phyloP scores from a whole-genome alignment of 805 yeast species.

The Sungouiella thailandica region DNA sequence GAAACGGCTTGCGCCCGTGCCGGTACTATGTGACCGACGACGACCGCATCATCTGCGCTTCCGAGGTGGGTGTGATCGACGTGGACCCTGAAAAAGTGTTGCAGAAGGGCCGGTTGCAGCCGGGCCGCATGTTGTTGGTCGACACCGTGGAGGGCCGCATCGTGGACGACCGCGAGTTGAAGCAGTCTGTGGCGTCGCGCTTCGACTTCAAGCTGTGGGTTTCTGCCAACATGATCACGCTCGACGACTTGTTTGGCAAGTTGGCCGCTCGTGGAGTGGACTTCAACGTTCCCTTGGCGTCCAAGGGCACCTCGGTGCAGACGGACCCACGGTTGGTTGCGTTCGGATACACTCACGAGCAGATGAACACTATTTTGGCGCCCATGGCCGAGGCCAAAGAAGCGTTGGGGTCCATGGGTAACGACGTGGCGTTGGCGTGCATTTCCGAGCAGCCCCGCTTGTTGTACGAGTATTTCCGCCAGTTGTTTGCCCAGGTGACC shows the following conservation, averaged over 20 bases:
- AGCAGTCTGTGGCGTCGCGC: slow-evolving; percentile 70
- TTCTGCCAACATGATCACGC: slow-evolving; percentile 75
- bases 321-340: slow-evolving; percentile 80
- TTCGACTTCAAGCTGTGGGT: slow-evolving; percentile 94
- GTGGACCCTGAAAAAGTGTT: slow-evolving; percentile 77
- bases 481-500: slow-evolving; percentile 95
- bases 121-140: slow-evolving; percentile 93
- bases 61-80: slow-evolving; percentile 96
- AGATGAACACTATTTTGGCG: slow-evolving; percentile 71
- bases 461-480: slow-evolving; percentile 90
- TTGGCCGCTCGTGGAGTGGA: slow-evolving; percentile 38
- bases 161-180: slow-evolving; percentile 89
- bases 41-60: slow-evolving; percentile 94
- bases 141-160: slow-evolving; percentile 91
- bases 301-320: slow-evolving; percentile 40
- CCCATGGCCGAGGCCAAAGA: slow-evolving; percentile 98
- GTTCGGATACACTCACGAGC: slow-evolving; percentile 93
- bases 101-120: slow-evolving; percentile 90
- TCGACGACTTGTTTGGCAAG: slow-evolving; percentile 69
- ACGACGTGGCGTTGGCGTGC: slow-evolving; percentile 93
- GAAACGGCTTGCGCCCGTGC: slow-evolving; percentile 98
- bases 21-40: slow-evolving; percentile 94
- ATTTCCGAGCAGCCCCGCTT: slow-evolving; percentile 87
- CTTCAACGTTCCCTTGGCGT: slow-evolving; percentile 6
- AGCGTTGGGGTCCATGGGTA: slow-evolving; percentile 98